phyloP scores from a whole-genome alignment of 805 yeast species.

The Suhomyces sp. region DNA sequence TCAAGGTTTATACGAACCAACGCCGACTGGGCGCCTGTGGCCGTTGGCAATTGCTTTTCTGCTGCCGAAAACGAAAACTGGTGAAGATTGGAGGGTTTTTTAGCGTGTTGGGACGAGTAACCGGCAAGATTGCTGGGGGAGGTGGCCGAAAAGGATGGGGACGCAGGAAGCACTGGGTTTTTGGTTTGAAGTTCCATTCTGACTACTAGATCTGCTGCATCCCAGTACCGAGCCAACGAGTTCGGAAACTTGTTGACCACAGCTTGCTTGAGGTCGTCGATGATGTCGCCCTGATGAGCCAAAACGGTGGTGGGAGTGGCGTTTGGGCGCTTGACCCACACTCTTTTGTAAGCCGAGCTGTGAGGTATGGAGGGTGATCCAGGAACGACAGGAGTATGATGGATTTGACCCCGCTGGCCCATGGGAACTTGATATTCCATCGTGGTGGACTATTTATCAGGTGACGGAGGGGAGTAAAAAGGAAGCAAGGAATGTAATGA shows the following conservation, averaged over 20 bases:
- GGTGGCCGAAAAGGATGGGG: not conserved
- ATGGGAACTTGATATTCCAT: not conserved
- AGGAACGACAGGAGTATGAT: not conserved
- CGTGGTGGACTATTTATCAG: not conserved
- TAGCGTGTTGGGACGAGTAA: not conserved
- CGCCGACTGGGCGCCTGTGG: slow-evolving; percentile 7
- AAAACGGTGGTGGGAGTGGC: slow-evolving; percentile 68
- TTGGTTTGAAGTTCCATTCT: slow-evolving; percentile 22
- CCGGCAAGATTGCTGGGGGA: slow-evolving; percentile 1
- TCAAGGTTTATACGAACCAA: slow-evolving; percentile 29
- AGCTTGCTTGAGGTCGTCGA: slow-evolving; percentile 77
- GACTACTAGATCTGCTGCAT: slow-evolving; percentile 64
- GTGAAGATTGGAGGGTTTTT: not conserved
- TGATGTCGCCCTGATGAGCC: slow-evolving; percentile 59
- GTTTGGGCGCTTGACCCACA: slow-evolving; percentile 52
- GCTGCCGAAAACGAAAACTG: slow-evolving; percentile 14
- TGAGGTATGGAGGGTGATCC: not conserved
- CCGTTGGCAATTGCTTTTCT: slow-evolving; percentile 11
- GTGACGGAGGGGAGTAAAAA: not conserved
- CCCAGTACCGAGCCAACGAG: slow-evolving; percentile 55
- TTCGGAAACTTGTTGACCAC: slow-evolving; percentile 66
- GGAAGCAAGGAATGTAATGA: not conserved
- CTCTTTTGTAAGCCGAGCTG: slow-evolving; percentile 22
- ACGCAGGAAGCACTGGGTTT: not conserved
- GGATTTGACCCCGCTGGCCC: not conserved